Conservation (phyloP, 176 grass and related monocot genomes). For the Oryza glaberrima region DNA sequence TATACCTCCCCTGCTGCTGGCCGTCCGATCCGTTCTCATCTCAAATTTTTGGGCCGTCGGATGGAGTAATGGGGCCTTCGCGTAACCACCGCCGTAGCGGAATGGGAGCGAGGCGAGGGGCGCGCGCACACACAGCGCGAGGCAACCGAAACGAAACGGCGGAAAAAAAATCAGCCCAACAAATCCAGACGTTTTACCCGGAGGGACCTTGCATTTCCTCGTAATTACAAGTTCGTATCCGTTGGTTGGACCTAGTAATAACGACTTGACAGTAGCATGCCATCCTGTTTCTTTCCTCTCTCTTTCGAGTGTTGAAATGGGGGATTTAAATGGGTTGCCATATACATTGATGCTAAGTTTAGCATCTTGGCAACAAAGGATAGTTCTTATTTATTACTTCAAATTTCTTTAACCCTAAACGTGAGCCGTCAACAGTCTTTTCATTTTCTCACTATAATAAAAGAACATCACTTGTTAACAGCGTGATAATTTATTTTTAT, state of each 20-base stretch:
- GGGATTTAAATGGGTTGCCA: no score
- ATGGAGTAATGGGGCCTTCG: neutral
- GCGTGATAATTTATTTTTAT: no score
- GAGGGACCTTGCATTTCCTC: neutral
- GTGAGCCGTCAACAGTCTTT: no score
- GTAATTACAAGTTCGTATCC: neutral
- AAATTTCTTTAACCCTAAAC: no score
- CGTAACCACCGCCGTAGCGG: neutral
- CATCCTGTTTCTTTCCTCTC: neutral
- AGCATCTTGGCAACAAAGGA: neutral
- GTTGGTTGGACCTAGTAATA: neutral
- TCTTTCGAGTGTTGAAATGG: neutral
- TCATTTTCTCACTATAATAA: no score
- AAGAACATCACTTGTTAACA: no score
- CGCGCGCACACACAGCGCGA: no score
- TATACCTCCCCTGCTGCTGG: no score
- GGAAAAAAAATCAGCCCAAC: neutral
- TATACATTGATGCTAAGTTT: neutral
- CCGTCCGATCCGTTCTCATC: neutral
- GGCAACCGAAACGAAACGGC: conserved; percentile 13
- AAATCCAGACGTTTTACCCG: neutral
- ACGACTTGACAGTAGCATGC: neutral
- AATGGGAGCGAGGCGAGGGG: neutral
- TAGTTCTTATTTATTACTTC: neutral
- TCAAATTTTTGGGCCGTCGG: neutral